These are phyloP conservation scores for Claviceps spartinae DNA, from an alignment of 2,329 filamentous ascomycete species.

Conservation along the genomic window DNA sequence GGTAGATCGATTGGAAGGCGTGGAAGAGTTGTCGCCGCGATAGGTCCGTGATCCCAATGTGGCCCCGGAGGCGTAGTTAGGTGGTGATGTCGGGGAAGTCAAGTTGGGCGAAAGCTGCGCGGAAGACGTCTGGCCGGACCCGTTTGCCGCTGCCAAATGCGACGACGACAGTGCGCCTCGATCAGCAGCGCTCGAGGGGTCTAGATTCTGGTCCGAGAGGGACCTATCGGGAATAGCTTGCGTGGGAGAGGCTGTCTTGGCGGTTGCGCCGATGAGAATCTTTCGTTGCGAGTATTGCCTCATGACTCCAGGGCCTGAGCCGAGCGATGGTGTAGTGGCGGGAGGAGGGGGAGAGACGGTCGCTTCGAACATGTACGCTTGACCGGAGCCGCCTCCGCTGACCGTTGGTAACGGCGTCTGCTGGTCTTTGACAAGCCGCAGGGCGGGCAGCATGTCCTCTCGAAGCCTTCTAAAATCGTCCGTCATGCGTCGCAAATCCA, in stretches of 20 bases:
- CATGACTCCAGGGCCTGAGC: conserved; percentile 41
- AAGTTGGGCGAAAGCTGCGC: conserved; percentile 52
- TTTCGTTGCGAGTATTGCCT: conserved; percentile 66
- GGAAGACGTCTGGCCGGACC: conserved; percentile 40
- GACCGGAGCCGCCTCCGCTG: conserved; percentile 15
- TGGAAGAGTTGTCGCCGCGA: conserved; percentile 37
- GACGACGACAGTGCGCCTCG: conserved; percentile 53
- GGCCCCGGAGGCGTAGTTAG: conserved; percentile 36
- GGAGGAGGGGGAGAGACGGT: conserved; percentile 42
- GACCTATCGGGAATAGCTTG: conserved; percentile 55
- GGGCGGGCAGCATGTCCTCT: conserved; percentile 81
- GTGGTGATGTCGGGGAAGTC: conserved; percentile 57
- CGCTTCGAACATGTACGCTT: conserved; percentile 37
- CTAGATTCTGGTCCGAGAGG: conserved; percentile 49
- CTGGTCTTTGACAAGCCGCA: conserved; percentile 83
- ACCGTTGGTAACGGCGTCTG: conserved; percentile 66
- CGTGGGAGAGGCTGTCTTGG: conserved; percentile 67
- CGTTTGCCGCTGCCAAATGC: conserved; percentile 58
- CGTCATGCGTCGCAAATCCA: conserved; percentile 67
- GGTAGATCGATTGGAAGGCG: conserved; percentile 39
- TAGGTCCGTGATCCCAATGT: conserved; percentile 51
- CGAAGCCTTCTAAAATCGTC: conserved; percentile 81
- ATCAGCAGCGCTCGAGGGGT: conserved; percentile 55
- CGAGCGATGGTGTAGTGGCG: conserved; percentile 40
- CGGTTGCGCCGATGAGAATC: conserved; percentile 54